phyloP scores from a whole-genome alignment of 2,329 filamentous ascomycete genomes.

The Paradendryphiella salina region DNA sequence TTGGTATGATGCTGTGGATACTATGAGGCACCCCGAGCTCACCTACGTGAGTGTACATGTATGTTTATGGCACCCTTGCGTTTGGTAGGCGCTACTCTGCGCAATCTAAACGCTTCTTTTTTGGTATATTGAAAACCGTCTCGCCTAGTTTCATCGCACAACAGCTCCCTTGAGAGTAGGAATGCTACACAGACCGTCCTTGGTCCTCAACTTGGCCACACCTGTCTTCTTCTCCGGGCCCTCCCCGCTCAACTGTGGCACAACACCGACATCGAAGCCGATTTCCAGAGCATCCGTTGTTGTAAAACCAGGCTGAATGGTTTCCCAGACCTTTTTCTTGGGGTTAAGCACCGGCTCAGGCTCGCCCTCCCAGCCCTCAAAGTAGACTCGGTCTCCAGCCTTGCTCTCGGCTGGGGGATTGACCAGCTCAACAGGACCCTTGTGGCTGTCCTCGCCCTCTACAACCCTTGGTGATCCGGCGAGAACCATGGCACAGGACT shows the following conservation, averaged over 20 bases:
- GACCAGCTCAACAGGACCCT: conserved; percentile 92
- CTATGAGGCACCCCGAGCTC: neutral
- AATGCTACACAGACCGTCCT: conserved; percentile 82
- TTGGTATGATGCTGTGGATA: neutral
- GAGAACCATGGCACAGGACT: conserved; percentile 85
- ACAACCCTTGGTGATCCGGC: conserved; percentile 84
- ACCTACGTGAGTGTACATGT: neutral
- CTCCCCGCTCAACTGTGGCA: conserved; percentile 75
- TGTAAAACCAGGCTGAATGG: conserved; percentile 92
- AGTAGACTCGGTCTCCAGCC: conserved; percentile 86
- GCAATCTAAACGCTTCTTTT: neutral
- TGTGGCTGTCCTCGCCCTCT: conserved; percentile 81
- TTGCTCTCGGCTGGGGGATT: conserved; percentile 75
- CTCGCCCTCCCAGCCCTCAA: conserved; percentile 92
- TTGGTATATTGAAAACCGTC: neutral
- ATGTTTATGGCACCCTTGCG: neutral
- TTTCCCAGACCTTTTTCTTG: conserved; percentile 99
- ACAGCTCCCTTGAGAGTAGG: conserved; percentile 76
- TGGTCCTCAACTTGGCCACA: conserved; percentile 69
- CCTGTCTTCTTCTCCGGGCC: conserved; percentile 61
- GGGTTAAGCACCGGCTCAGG: conserved; percentile 93
- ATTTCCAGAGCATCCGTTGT: conserved; percentile 82
- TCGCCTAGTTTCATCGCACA: conserved; percentile 65
- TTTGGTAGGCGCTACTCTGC: neutral
- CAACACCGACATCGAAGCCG: conserved; percentile 77